These are phyloP conservation scores for Rhypophila decipiens DNA, from an alignment of 495 filamentous ascomycete species.

Conservation along the genomic window DNA sequence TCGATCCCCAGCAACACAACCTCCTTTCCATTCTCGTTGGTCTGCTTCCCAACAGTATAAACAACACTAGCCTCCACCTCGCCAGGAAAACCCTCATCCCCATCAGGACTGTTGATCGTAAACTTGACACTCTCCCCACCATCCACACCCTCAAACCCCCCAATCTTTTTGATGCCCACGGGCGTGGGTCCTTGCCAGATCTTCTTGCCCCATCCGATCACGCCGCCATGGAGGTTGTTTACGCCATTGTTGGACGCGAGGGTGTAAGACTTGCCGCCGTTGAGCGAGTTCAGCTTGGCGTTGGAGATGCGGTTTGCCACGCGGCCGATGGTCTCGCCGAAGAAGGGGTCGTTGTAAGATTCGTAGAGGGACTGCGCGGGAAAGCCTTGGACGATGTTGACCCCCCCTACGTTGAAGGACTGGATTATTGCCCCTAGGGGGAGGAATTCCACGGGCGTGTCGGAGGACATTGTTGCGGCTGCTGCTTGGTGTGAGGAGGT, in stretches of 20 bases:
- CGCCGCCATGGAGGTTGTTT: slow-evolving; percentile 79
- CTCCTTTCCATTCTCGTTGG: slow-evolving; percentile 51
- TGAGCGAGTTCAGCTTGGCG: slow-evolving; percentile 65
- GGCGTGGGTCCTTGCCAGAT: slow-evolving; percentile 70
- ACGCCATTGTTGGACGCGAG: slow-evolving; percentile 68
- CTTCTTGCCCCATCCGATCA: slow-evolving; percentile 76
- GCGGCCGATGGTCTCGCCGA: slow-evolving; percentile 90
- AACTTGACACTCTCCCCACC: slow-evolving; percentile 75
- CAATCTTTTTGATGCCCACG: slow-evolving; percentile 41
- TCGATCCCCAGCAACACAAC: slow-evolving; percentile 68
- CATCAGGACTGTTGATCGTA: slow-evolving; percentile 63
- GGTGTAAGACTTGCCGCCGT: slow-evolving; percentile 58
- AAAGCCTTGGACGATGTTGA: slow-evolving; percentile 86
- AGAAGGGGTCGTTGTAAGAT: slow-evolving; percentile 66
- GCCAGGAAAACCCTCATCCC: slow-evolving; percentile 83
- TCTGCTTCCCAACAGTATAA: slow-evolving; percentile 69
- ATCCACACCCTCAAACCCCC: slow-evolving; percentile 47
- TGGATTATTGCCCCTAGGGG: slow-evolving; percentile 86
- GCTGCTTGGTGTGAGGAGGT: neutral
- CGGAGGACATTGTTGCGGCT: slow-evolving; percentile 29
- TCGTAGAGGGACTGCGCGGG: slow-evolving; percentile 65
- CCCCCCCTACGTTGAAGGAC: slow-evolving; percentile 63
- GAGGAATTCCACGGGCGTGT: slow-evolving; percentile 58
- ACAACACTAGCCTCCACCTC: slow-evolving; percentile 70
- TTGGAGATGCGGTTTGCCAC: slow-evolving; percentile 79